Conservation (phyloP, 306 rosid species). For the Abrus precatorius region DNA sequence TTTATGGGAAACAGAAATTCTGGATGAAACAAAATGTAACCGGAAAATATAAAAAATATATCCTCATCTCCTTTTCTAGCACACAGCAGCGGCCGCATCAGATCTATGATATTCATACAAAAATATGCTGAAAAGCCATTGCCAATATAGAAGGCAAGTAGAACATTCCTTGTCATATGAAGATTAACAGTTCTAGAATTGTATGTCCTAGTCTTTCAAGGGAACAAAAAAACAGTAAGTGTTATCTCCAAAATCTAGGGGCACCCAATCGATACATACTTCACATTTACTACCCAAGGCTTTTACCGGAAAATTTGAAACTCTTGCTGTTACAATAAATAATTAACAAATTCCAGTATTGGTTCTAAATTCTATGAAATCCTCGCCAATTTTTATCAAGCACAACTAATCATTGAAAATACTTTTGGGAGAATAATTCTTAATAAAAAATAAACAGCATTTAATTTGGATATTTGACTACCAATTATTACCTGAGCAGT, state of each 20-base stretch:
- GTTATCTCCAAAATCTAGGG: background rate
- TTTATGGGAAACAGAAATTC: background rate
- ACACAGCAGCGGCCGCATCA: background rate
- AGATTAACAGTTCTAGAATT: background rate
- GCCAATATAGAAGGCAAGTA: conserved; percentile 9
- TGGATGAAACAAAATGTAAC: background rate
- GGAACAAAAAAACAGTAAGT: background rate
- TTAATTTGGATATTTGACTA: conserved; percentile 4
- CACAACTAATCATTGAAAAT: conserved; percentile 20
- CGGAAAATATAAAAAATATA: conserved; percentile 1
- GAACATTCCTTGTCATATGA: conserved; percentile 6
- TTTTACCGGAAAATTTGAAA: conserved; percentile 8
- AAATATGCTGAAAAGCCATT: conserved; percentile 21
- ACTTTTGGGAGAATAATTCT: conserved; percentile 19
- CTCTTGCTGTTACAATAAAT: background rate
- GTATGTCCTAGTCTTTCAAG: background rate
- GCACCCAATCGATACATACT: background rate
- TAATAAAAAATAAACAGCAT: conserved; percentile 10
- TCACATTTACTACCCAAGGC: conserved; percentile 17
- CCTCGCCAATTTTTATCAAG: conserved; percentile 26
- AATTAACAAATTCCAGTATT: background rate
- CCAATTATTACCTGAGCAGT: conserved; percentile 72
- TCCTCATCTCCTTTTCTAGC: conserved; percentile 1
- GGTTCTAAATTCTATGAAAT: background rate
- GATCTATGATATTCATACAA: background rate